Base-by-base conservation (phyloP, 2,329 filamentous ascomycete species). In the Colletotrichum lindemuthianum region DNA sequence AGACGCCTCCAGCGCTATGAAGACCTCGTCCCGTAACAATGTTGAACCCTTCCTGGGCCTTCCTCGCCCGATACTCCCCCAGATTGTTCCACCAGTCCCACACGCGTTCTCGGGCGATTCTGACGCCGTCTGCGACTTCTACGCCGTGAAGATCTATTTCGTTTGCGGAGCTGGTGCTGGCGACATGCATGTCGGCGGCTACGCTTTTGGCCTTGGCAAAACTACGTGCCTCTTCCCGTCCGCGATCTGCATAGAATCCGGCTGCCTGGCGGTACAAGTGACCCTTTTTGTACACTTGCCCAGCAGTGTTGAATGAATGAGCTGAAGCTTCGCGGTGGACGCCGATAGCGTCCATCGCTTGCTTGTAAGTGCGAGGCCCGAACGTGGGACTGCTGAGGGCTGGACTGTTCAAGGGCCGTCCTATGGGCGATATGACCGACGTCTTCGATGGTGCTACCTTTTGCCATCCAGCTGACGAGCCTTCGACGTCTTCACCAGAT, bases 91-190 rank as follows among this genome's bases (percentile, higher is more conserved):
- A 97, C 95, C 95, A 98, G 9, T 74, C 74, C 68, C 85, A 82
- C 0, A 91, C 90, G 41, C 84, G 84, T 50, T 88, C 83, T 36
- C 86, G 84, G 1, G 92, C 89, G 68, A 97, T 97, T 3, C 92
- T 84, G 36, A 93, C 88, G 2, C 91, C 95, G 74, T 97, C 92
- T 52, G 88, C 82, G 1, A 97, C 93, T 48, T 84, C 88, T 6
- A 97, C 88, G 6, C 93, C 92, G 74, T 98, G 95, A 33, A 98
- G 80, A 75, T 98, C 95, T 8, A 96, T 81, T 16, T 83, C 79
- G 1, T 77, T 81, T 2, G 74, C 65, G 0, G 82, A 84, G 54
- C 92, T 94, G 72, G 93, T 90, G 9, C 78, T 73, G 10, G 88
- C 83, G 1, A 95, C 94, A 4, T 90, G 82, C 0, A 85, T 77